Base-by-base conservation (phyloP, 495 filamentous ascomycete species). In the Cercophora newfieldiana region DNA sequence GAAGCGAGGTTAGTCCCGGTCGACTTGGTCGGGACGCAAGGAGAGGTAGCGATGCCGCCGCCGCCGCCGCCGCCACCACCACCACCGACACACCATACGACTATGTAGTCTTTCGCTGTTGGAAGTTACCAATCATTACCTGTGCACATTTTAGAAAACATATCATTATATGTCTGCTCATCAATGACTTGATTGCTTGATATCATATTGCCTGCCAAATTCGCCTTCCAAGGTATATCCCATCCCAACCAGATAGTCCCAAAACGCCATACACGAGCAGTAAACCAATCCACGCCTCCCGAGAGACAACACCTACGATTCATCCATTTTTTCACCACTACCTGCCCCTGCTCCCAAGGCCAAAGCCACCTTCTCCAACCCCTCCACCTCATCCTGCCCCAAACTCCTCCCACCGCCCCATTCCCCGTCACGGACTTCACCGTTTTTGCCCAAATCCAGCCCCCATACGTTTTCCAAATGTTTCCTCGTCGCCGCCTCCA, bases 401-500 rank as follows among this genome's bases (percentile, higher is more conserved):
- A 83, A 66, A 68, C 29, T 81, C 67, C 50, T 67, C 69, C 64
- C 76, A 67, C 21, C 83, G 74, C 57, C 80, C 80, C 82, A 84
- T 68, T 85, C 84, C 14, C 84, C 87, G 67, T 88, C 85, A 56
- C 82, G 79, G 21, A 88, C 80, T 71, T 84, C 86, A 12, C 87
- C 87, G 48, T 80, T 69, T 24, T 72, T 72, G 0, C 82, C 85
- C 51, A 89, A 70, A 76, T 87, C 83, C 66, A 89, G 66, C 8
- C 86, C 85, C 55, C 83, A 70, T 25, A 80, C 79, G 16, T 73
- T 78, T 75, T 87, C 82, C 51, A 89, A 73, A 75, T 88, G 85
- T 54, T 79, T 78, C 31, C 83, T 74, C 22, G 85, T 82, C 64
- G 91, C 85, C 61, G 82, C 82, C 77, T 96, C 92, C 53, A 95